Evolutionary conservation across 176 grass and related monocot species (phyloP).

Genomic region (Raddia distichophylla): DNA sequence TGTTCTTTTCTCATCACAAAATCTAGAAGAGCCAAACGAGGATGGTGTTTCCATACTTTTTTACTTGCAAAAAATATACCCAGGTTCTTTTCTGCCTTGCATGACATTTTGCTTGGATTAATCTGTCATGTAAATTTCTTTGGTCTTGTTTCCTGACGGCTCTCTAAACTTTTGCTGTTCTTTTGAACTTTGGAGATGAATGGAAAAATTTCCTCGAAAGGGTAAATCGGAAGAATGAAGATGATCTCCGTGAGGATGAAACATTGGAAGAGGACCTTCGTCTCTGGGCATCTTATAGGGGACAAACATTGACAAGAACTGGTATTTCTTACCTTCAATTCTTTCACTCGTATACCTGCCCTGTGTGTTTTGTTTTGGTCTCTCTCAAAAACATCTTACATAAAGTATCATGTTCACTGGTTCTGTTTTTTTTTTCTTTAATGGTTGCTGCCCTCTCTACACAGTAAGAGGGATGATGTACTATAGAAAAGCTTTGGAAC

Average conservation of each 20-base stretch:
- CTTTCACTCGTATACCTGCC: background rate
- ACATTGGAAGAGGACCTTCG: slow-evolving; percentile 85
- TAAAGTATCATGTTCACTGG: background rate
- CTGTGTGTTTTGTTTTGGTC: background rate
- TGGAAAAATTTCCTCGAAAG: slow-evolving; percentile 94
- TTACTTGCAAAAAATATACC: slow-evolving; percentile 99
- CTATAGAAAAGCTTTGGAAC: slow-evolving; percentile 94
- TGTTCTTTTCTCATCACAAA: slow-evolving; percentile 84
- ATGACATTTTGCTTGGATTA: slow-evolving; percentile 27
- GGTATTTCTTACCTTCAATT: slow-evolving; percentile 39
- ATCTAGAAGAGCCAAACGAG: slow-evolving; percentile 78
- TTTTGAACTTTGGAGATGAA: slow-evolving; percentile 63
- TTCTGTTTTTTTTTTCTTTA: slow-evolving; percentile 18
- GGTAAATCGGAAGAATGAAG: slow-evolving; percentile 55
- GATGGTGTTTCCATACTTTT: slow-evolving; percentile 99
- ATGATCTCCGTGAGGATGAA: slow-evolving; percentile 62
- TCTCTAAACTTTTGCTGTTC: slow-evolving; percentile 29
- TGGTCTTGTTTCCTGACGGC: slow-evolving; percentile 7
- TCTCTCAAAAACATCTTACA: slow-evolving; percentile 15
- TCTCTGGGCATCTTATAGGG: slow-evolving; percentile 93
- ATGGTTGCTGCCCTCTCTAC: slow-evolving; percentile 17
- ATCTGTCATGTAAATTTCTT: slow-evolving; percentile 7
- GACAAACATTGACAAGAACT: slow-evolving; percentile 93
- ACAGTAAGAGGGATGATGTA: slow-evolving; percentile 99
- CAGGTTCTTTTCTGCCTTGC: slow-evolving; percentile 56